phyloP scores from a whole-genome alignment of 495 filamentous ascomycete species.

The Aspergillus haitiensis region DNA sequence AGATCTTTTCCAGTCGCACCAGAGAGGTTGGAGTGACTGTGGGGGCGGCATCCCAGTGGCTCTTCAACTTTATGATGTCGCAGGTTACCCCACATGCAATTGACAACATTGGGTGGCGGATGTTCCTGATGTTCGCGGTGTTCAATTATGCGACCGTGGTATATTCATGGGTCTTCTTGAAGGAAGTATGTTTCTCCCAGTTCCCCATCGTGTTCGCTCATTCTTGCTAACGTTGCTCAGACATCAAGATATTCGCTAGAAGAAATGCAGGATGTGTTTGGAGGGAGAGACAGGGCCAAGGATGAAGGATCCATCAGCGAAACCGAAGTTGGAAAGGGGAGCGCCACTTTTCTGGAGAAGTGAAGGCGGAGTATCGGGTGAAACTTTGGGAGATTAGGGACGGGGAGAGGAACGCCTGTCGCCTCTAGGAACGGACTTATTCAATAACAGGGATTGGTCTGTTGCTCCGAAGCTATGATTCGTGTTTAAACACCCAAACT shows the following conservation, averaged over 20 bases:
- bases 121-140: constrained; percentile 58
- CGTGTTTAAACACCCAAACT: neutral
- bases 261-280: constrained; percentile 41
- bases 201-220: neutral
- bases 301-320: constrained; percentile 6
- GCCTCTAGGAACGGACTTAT: neutral
- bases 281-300: constrained; percentile 15
- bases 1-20: constrained; percentile 56
- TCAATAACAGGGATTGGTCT: neutral
- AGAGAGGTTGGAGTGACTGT: constrained; percentile 48
- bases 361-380: neutral
- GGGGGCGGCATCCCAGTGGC: constrained; percentile 53
- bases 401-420: neutral
- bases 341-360: neutral
- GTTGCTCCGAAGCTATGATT: constrained; percentile 2
- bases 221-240: constrained; percentile 11
- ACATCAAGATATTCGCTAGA: constrained; percentile 38
- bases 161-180: constrained; percentile 50
- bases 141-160: constrained; percentile 49
- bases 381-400: neutral
- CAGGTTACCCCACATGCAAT: constrained; percentile 54
- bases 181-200: constrained; percentile 36
- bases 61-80: constrained; percentile 57
- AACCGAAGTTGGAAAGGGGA: neutral
- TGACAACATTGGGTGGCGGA: constrained; percentile 51